phyloP scores from a whole-genome alignment of 805 yeast genomes.

The Brettanomyces nanus region DNA sequence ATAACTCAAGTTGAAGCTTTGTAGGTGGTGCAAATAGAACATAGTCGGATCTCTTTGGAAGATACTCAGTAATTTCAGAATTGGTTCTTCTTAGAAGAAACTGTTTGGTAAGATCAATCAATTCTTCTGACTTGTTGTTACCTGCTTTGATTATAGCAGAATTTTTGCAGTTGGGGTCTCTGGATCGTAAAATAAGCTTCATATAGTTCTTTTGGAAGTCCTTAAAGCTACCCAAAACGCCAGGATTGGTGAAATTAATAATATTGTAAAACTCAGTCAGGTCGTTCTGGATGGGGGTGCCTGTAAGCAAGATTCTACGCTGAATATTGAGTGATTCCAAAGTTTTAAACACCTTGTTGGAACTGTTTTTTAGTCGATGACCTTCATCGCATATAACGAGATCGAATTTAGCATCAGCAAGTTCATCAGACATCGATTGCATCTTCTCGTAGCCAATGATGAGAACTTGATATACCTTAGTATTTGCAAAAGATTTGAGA shows the following conservation, averaged over 20 bases:
- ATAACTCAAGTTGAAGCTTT: slow-evolving; percentile 44
- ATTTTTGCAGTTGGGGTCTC: slow-evolving; percentile 56
- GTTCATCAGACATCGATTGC: slow-evolving; percentile 41
- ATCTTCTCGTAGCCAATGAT: slow-evolving; percentile 86
- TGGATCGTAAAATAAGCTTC: slow-evolving; percentile 61
- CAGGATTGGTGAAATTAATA: slow-evolving; percentile 79
- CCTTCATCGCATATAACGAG: slow-evolving; percentile 91
- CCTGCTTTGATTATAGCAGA: slow-evolving; percentile 46
- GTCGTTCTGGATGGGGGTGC: slow-evolving; percentile 72
- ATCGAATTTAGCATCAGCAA: slow-evolving; percentile 43
- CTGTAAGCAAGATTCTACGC: slow-evolving; percentile 63
- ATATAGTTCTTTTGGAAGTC: slow-evolving; percentile 54
- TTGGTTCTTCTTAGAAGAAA: slow-evolving; percentile 72
- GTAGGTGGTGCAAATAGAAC: slow-evolving; percentile 78
- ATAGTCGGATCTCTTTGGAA: slow-evolving; percentile 70
- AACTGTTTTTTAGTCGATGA: slow-evolving; percentile 71
- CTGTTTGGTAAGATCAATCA: slow-evolving; percentile 52
- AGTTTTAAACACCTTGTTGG: slow-evolving; percentile 63
- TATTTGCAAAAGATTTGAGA: slow-evolving; percentile 51
- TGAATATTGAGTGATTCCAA: slow-evolving; percentile 47
- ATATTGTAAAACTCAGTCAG: slow-evolving; percentile 74
- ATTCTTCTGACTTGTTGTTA: slow-evolving; percentile 49
- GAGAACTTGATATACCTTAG: slow-evolving; percentile 73
- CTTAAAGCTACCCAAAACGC: slow-evolving; percentile 55
- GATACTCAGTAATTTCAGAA: slow-evolving; percentile 41